Conservation (phyloP, 768 basidiomycete species). For the Imleria badia region DNA sequence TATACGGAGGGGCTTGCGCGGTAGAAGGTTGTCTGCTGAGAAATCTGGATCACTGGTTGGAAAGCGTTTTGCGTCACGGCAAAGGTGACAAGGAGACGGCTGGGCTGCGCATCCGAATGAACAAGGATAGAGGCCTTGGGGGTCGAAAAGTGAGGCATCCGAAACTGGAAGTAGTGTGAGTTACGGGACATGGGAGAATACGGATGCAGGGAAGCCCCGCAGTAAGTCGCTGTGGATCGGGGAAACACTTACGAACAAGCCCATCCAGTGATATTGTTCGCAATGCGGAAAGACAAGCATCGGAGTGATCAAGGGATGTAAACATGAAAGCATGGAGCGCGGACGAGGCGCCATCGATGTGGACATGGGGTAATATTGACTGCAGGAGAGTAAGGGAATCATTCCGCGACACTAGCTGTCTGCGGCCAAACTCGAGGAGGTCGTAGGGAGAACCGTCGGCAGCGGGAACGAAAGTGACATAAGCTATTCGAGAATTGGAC, state of each 20-base stretch:
- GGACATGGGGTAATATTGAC: conserved; percentile 52
- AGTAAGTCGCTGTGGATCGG: background rate
- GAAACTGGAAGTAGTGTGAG: conserved; percentile 36
- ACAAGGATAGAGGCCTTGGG: conserved; percentile 52
- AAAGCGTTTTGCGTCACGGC: conserved; percentile 25
- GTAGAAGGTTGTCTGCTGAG: conserved; percentile 42
- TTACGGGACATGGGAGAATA: background rate
- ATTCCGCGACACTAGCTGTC: conserved; percentile 43
- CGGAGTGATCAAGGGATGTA: conserved; percentile 34
- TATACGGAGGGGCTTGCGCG: conserved; percentile 43
- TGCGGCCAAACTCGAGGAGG: conserved; percentile 55
- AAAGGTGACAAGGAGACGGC: conserved; percentile 39
- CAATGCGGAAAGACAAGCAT: conserved; percentile 35
- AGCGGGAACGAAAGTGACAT: conserved; percentile 42
- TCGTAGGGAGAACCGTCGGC: conserved; percentile 34
- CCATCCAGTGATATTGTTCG: conserved; percentile 45
- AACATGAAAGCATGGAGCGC: conserved; percentile 61
- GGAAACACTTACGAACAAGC: conserved; percentile 46
- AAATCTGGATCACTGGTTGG: conserved; percentile 20
- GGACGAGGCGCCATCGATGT: conserved; percentile 43
- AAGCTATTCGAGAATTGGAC: conserved; percentile 41
- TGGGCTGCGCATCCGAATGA: conserved; percentile 45
- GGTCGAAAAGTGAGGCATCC: conserved; percentile 45
- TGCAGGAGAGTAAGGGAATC: conserved; percentile 40
- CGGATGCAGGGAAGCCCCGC: background rate